Evolutionary conservation across 495 filamentous ascomycete species (phyloP).

Genomic region (Podospora appendiculata): DNA sequence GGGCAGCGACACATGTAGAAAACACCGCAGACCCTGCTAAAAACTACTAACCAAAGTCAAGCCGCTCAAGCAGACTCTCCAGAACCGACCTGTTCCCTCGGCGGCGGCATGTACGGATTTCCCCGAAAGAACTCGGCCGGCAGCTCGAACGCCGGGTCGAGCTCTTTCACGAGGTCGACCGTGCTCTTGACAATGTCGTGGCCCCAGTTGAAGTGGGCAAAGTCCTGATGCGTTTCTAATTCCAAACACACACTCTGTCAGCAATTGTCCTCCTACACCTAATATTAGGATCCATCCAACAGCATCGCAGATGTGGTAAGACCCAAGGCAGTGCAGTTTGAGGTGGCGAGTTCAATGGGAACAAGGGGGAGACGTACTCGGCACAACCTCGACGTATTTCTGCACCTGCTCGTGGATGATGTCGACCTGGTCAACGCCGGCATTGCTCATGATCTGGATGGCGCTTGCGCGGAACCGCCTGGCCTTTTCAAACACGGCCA

Average conservation of each 20-base stretch:
- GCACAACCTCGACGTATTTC: conserved; percentile 14
- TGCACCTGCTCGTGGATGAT: conserved; percentile 13
- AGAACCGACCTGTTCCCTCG: not conserved
- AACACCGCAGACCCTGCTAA: too few species aligned
- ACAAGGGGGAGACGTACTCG: conserved; percentile 7
- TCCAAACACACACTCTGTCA: not conserved
- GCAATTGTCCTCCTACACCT: not conserved
- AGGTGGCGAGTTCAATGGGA: not conserved
- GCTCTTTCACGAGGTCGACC: conserved; percentile 4
- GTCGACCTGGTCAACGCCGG: conserved; percentile 16
- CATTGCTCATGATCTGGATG: conserved; percentile 42
- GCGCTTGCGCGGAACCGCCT: conserved; percentile 43
- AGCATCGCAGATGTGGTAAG: too few species aligned
- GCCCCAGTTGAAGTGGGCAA: conserved; percentile 19
- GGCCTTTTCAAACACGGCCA: conserved; percentile 45
- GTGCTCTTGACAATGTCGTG: conserved; percentile 12
- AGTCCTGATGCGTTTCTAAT: conserved; percentile 14
- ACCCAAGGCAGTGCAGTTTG: too few species aligned
- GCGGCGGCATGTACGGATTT: conserved; percentile 1
- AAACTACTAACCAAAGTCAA: too few species aligned
- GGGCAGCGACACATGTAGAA: too few species aligned
- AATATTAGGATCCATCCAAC: not conserved
- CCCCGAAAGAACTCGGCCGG: conserved; percentile 9
- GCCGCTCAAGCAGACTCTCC: too few species aligned
- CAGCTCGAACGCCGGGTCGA: conserved; percentile 11